A percentile compares a stretch with the other conserved stretches of the same genome.
Conservation (phyloP, 108 stramenopile genomes). For the Cylindrotheca closterium region DNA sequence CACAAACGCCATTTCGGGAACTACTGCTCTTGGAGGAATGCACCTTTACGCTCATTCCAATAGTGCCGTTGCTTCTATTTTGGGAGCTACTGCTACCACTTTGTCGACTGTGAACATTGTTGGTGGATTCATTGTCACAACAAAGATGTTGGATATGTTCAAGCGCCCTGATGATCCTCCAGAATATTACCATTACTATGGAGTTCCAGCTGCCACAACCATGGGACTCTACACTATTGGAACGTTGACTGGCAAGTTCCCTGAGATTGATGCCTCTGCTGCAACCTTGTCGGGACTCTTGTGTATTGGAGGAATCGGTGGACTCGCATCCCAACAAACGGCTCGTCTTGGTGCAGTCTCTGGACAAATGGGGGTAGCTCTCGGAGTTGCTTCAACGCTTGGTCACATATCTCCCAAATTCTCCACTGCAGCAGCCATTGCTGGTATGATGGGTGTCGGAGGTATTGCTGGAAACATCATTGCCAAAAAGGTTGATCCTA, state of each 20-base stretch:
- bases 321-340: constrained; percentile 90
- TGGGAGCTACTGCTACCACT: constrained; percentile 92
- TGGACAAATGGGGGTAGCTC: constrained; percentile 96
- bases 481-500: constrained; percentile 89
- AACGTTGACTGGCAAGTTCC: constrained; percentile 79
- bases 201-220: constrained; percentile 88
- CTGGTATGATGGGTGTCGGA: constrained; percentile 88
- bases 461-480: constrained; percentile 89
- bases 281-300: constrained; percentile 87
- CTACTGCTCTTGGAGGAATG: constrained; percentile 99
- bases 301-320: constrained; percentile 98
- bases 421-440: constrained; percentile 75
- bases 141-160: constrained; percentile 99
- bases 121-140: constrained; percentile 95
- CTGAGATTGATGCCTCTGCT: constrained; percentile 84
- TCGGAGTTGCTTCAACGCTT: constrained; percentile 94
- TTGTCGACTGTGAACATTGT: constrained; percentile 94
- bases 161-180: constrained; percentile 97
- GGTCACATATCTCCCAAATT: constrained; percentile 77
- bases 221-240: constrained; percentile 76
- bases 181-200: constrained; percentile 96
- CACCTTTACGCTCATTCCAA: constrained; percentile 87
- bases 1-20: constrained; percentile 97
- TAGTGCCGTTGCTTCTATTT: constrained; percentile 54
- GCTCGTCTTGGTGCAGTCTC: constrained; percentile 94